Base-by-base conservation (phyloP, 2,329 filamentous ascomycete species). In the Plenodomus biglobosus region DNA sequence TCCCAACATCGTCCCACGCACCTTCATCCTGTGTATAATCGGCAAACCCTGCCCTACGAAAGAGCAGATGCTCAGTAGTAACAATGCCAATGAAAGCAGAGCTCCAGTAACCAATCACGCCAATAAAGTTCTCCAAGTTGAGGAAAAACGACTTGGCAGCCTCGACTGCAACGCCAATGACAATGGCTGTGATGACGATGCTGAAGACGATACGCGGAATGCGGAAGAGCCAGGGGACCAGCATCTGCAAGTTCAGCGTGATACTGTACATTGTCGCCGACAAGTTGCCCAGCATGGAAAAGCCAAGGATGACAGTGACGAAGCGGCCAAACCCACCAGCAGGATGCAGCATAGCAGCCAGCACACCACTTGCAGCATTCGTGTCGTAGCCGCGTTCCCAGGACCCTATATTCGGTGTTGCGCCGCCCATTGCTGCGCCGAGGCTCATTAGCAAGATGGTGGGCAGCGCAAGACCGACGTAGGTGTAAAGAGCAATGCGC, bases 221-320 rank as follows among this genome's bases (percentile, higher is more conserved):
- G 37, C 76, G 74, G 46, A 79, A 73, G 22, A 85, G 75, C 50
- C 75, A 76, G 0, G 84, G 83, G 3, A 83, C 66, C 17, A 86
- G 69, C 56, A 84, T 82, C 68, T 86, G 83, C 66, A 85, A 82
- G 73, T 85, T 85, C 54, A 86, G 75, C 3, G 82, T 82, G 56
- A 85, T 78, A 59, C 80, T 79, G 72, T 86, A 86, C 69, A 82
- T 79, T 15, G 80, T 83, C 15, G 78, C 80, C 1, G 80, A 74
- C 10, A 84, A 74, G 65, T 85, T 85, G 20, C 82, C 83, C 10
- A 86, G 69, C 38, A 85, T 66, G 44, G 59, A 64, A 44, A 71
- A 69, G 21, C 80, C 76, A 16, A 85, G 75, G 7, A 85, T 63
- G 2, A 85, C 82, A 1, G 82, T 78, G 16, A 85, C 71, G 55